These are phyloP conservation scores for Ramaria sp. DNA, from an alignment of 768 basidiomycete species.

Conservation along the genomic window DNA sequence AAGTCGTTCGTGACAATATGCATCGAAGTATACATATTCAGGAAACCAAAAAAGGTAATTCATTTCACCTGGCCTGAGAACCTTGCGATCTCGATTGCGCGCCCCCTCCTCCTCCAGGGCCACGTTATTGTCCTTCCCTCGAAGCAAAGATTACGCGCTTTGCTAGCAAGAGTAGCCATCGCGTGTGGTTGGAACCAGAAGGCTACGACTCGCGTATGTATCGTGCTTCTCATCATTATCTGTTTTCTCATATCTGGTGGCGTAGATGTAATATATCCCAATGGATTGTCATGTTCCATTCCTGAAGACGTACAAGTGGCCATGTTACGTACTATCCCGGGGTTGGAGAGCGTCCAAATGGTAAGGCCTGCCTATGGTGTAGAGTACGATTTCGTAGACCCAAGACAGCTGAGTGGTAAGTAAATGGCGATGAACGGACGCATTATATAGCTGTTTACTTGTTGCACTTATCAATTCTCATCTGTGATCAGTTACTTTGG, in stretches of 20 bases:
- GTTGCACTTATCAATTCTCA: background rate
- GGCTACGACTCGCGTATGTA: conserved; percentile 73
- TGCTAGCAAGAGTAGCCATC: conserved; percentile 56
- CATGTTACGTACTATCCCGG: conserved; percentile 78
- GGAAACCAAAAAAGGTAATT: conserved; percentile 72
- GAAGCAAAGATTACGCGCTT: conserved; percentile 83
- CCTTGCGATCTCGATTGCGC: background rate
- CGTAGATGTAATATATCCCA: conserved; percentile 79
- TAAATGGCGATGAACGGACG: conserved; percentile 6
- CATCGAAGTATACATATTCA: conserved; percentile 78
- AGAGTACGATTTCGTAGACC: conserved; percentile 87
- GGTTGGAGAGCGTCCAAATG: conserved; percentile 78
- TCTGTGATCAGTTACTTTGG: conserved; percentile 2
- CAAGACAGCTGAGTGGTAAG: conserved; percentile 66
- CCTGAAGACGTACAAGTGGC: conserved; percentile 77
- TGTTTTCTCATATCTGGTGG: background rate
- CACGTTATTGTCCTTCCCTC: conserved; percentile 84
- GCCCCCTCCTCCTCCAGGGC: conserved; percentile 35
- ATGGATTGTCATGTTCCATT: conserved; percentile 80
- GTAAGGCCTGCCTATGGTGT: conserved; percentile 84
- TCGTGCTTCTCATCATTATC: background rate
- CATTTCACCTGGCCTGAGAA: background rate
- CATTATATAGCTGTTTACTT: conserved; percentile 26
- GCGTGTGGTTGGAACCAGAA: conserved; percentile 85
- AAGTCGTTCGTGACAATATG: conserved; percentile 64